These are phyloP conservation scores for Fusarium sp. DNA, from an alignment of 2,329 filamentous ascomycete genomes.

Conservation along the genomic window DNA sequence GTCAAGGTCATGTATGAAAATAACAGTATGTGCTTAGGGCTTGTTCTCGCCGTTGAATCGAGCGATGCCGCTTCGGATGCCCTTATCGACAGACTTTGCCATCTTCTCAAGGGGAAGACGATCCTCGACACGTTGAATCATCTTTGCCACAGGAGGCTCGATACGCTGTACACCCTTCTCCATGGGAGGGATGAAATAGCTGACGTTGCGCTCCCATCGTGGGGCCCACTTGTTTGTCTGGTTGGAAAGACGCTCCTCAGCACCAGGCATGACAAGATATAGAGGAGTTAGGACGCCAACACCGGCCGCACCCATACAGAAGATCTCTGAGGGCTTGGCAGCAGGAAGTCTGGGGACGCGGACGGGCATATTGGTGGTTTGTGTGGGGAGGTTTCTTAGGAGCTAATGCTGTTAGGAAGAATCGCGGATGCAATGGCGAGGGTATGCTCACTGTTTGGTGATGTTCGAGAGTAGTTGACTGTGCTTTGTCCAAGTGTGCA, in stretches of 20 bases:
- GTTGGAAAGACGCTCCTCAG: slow-evolving; percentile 65
- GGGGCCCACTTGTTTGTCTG: slow-evolving; percentile 71
- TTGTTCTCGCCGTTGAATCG: slow-evolving; percentile 53
- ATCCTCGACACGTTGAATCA: slow-evolving; percentile 61
- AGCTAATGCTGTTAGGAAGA: slow-evolving; percentile 15
- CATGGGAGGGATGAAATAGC: slow-evolving; percentile 63
- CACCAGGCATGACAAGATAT: slow-evolving; percentile 69
- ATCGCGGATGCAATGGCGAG: too few relatives aligned
- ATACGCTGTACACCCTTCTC: slow-evolving; percentile 63
- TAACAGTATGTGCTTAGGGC: slow-evolving; percentile 15
- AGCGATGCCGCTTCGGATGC: slow-evolving; percentile 62
- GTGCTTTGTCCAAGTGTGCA: background rate
- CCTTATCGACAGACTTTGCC: slow-evolving; percentile 62
- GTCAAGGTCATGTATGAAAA: slow-evolving; percentile 2
- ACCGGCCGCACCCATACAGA: slow-evolving; percentile 67
- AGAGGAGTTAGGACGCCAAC: slow-evolving; percentile 67
- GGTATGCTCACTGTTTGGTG: slow-evolving; percentile 26
- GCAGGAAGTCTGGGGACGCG: slow-evolving; percentile 63
- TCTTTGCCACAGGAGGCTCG: slow-evolving; percentile 61
- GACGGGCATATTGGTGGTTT: slow-evolving; percentile 60
- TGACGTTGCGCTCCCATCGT: slow-evolving; percentile 70
- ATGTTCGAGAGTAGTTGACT: slow-evolving; percentile 8
- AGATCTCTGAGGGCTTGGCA: slow-evolving; percentile 62
- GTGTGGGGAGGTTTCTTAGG: background rate
- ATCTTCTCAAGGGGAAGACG: slow-evolving; percentile 64